Base-by-base conservation (phyloP, 1,284 basidiomycete species). In the Marasmius fiardii region DNA sequence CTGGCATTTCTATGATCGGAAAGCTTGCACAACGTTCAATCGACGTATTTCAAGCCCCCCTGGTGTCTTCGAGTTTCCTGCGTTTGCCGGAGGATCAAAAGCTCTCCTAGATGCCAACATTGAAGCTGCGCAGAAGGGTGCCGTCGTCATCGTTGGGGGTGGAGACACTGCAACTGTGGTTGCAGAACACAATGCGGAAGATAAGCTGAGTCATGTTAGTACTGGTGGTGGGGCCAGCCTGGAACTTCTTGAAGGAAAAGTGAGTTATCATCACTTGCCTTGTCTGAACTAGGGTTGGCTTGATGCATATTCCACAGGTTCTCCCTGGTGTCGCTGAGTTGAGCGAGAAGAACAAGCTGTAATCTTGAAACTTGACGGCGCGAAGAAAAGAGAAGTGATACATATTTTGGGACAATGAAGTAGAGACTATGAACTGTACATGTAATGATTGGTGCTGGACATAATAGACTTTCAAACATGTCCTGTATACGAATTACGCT, bases 201-300 rank as follows among this genome's bases (percentile, higher is more conserved):
- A 90, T 65, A 88, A 93, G 71, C 80, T 99, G 63, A 95, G 91
- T 73, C 96, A 99, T 74, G 93, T 98, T 67, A 94, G 91, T 67
- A 99, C 96, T 43, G 96, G 97, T 62, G 97, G 97, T 62, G 96
- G 96, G 64, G 96, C 96, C 45, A 92, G 88, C 69, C 83, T 99
- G 60, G 95, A 98, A 74, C 83, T 98, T 51, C 82, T 98, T 61
- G 95, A 98, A 79, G 96, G 96, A 75, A 98, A 98, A 86, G 92
- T 91, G 63, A 66, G n/a, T 78, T 64, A 14, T 20, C 6, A 24
- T n/a, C 7, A 12, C 26, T 20, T 20, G 18, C 31, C 23, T 12
- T 5, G 5, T 24, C 8, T 20, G 16, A 16, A 16, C 14, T 35
- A n/a, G 8, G 14, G 51, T 49, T 23, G 26, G 10, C 23, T 49